These are phyloP conservation scores for Rhodotorula sphaerocarpa DNA, from an alignment of 768 basidiomycete genomes.

Conservation along the genomic window DNA sequence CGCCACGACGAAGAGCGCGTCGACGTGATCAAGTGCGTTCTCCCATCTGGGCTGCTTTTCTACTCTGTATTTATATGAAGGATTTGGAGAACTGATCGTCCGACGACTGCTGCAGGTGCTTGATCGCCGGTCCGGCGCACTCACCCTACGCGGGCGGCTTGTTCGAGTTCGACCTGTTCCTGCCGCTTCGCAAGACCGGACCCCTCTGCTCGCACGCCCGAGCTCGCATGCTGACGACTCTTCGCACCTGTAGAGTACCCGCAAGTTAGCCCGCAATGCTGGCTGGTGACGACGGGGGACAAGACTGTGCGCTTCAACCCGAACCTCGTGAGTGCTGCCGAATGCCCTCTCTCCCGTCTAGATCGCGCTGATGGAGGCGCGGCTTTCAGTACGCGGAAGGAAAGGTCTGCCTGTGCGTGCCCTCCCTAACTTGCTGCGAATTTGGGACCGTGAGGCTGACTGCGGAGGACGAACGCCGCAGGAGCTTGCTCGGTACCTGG, in stretches of 20 bases:
- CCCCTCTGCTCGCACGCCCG: background rate
- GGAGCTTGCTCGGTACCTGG: constrained; percentile 51
- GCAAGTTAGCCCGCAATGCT: constrained; percentile 48
- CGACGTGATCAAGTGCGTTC: constrained; percentile 50
- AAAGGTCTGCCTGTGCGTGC: constrained; percentile 53
- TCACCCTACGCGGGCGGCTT: constrained; percentile 63
- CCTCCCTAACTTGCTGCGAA: background rate
- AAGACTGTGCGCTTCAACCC: constrained; percentile 55
- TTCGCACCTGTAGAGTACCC: constrained; percentile 45
- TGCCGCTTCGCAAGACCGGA: constrained; percentile 44
- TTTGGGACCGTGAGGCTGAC: background rate
- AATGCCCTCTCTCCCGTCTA: background rate
- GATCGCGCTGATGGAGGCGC: no score
- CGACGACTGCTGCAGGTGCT: constrained; percentile 6
- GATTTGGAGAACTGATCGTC: constrained; percentile 12
- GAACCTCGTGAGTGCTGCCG: constrained; percentile 45
- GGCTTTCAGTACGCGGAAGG: constrained; percentile 42
- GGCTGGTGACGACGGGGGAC: constrained; percentile 53
- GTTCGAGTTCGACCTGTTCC: constrained; percentile 48
- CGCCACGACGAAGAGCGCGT: constrained; percentile 55
- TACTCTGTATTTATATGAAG: no score
- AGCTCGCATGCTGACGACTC: no score
- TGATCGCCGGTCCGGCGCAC: constrained; percentile 59
- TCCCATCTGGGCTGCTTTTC: accelerated
- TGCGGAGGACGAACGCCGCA: background rate